Percentiles rank a stretch among this genome's conserved stretches.
These are phyloP conservation scores for Xylaria sp. DNA, from an alignment of 2,329 filamentous ascomycete genomes.

Conservation along the genomic window DNA sequence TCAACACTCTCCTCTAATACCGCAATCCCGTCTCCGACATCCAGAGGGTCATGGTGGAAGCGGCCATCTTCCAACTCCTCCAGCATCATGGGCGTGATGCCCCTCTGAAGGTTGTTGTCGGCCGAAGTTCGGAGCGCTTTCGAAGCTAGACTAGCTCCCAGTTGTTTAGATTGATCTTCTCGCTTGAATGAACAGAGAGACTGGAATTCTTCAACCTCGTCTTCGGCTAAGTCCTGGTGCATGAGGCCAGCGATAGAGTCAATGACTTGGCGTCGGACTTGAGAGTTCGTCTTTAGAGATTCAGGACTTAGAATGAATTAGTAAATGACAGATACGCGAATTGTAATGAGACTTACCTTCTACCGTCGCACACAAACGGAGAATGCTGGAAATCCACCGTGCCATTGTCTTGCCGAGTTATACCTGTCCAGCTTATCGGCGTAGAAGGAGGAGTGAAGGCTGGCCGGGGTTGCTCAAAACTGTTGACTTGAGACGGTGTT, in stretches of 20 bases:
- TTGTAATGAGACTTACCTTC: conserved; percentile 32
- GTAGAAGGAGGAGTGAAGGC: conserved; percentile 44
- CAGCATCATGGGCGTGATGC: conserved; percentile 47
- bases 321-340: background rate
- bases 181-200: conserved; percentile 11
- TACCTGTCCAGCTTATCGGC: conserved; percentile 31
- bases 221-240: conserved; percentile 17
- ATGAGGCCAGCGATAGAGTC: conserved; percentile 30
- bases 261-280: conserved; percentile 18
- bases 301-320: conserved; percentile 25
- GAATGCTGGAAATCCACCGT: conserved; percentile 33
- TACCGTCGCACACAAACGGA: conserved; percentile 32
- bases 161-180: conserved; percentile 15
- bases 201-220: conserved; percentile 13
- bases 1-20: conserved; percentile 67
- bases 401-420: conserved; percentile 18
- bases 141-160: conserved; percentile 33
- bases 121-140: conserved; percentile 36
- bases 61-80: conserved; percentile 48
- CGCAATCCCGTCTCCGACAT: conserved; percentile 64
- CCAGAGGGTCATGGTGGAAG: conserved; percentile 56
- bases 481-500: conserved; percentile 14
- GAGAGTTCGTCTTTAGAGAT: conserved; percentile 28
- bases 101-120: conserved; percentile 32
- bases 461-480: conserved; percentile 30